Evolutionary conservation across 345 rosid species (phyloP), one percentile per base, ranked within the genome.

Genomic region (Eucalyptus marginata): DNA sequence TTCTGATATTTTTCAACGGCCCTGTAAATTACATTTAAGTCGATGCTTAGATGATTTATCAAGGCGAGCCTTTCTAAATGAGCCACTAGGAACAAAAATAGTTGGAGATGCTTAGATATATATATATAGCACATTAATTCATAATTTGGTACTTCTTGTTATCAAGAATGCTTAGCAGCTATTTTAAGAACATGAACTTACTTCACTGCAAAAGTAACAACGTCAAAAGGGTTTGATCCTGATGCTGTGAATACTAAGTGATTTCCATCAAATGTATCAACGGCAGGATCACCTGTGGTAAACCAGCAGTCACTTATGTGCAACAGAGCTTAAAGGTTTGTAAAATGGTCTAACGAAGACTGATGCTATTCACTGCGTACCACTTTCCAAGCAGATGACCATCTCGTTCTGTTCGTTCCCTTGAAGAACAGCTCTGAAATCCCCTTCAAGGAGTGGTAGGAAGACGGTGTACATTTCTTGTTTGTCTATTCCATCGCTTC

Each of bases 341-440:
- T 76, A 76, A 76, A 76, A 24, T 20, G 83, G 7, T 76, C 47
- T 1, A 9, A 27, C 47, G 3, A 20, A 76, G 27, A 76, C 83
- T 6, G 27, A 20, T 76, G 83, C 47, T 76, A 40, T 76, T 76
- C 40, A 29, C 47, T n/a, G 22, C 47, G 51, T 24, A 89, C 94
- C 94, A 87, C 94, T 93, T 47, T 93, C 94, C 64, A 91, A 89
- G 87, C 92, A 87, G 86, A 93, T 89, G 90, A 92, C 93, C 36
- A 93, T 54, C 58, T 89, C 58, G 40, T 93, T 88, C 16, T 92
- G 91, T 36, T 89, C 89, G 40, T 49, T 68, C 43, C 93, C 93
- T 44, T 93, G 94, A 31, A 93, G 90, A 88, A 90, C 88, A 47
- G 94, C 91, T 83, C 93, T 88, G 87, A 93, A 93, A 50, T 89